Conservation (phyloP, 768 basidiomycete species). For the Leccinellum albellum region DNA sequence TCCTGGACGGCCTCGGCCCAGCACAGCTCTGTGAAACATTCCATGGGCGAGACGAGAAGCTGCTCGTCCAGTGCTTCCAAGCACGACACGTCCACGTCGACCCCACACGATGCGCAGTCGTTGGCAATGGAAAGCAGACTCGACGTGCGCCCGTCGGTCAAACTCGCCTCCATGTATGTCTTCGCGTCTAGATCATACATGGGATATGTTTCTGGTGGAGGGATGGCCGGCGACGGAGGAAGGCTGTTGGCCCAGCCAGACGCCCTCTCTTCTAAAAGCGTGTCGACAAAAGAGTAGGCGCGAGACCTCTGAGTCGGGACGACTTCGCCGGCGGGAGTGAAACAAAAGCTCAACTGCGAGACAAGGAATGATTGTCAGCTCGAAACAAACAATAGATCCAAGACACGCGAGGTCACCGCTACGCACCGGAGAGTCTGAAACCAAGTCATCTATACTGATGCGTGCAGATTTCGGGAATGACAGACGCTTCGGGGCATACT, state of each 20-base stretch:
- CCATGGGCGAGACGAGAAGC: slow-evolving; percentile 36
- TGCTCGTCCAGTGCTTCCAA: slow-evolving; percentile 38
- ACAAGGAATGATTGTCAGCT: slow-evolving; percentile 3
- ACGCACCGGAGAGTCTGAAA: slow-evolving; percentile 28
- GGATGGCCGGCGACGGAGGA: slow-evolving; percentile 10
- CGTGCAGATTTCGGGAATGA: slow-evolving; percentile 34
- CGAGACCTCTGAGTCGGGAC: slow-evolving; percentile 1
- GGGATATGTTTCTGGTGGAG: slow-evolving; percentile 1
- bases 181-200: slow-evolving; percentile 9
- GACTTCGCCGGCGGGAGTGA: slow-evolving; percentile 13
- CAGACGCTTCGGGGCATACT: slow-evolving; percentile 22
- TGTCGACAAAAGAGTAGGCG: slow-evolving; percentile 16
- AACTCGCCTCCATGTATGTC: background rate
- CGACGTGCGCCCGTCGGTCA: slow-evolving; percentile 1
- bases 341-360: slow-evolving; percentile 21
- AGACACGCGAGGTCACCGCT: background rate
- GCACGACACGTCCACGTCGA: slow-evolving; percentile 35
- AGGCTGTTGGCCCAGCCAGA: slow-evolving; percentile 21
- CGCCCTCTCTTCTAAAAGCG: slow-evolving; percentile 10
- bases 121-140: slow-evolving; percentile 12
- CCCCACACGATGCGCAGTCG: slow-evolving; percentile 29
- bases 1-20: slow-evolving; percentile 36
- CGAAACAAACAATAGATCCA: background rate
- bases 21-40: slow-evolving; percentile 39
- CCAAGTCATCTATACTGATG: slow-evolving; percentile 31